phyloP scores from a whole-genome alignment of 2,329 filamentous ascomycete species.

The Cytospora paraplurivora region DNA sequence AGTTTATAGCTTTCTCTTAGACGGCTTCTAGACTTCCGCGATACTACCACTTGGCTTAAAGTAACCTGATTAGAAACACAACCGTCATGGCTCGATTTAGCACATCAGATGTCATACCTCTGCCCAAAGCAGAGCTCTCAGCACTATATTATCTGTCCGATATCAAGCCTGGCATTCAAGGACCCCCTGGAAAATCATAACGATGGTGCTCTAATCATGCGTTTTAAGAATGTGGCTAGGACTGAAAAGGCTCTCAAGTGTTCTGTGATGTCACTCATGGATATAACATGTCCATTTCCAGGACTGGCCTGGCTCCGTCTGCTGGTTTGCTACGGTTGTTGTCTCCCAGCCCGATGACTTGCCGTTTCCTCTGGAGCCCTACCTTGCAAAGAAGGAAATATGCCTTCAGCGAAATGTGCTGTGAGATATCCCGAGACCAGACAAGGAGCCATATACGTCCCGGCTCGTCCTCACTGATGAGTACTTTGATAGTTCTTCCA shows the following conservation, averaged over 20 bases:
- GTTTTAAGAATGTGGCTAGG: constrained; percentile 44
- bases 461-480: constrained; percentile 29
- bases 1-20: neutral
- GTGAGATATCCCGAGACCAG: constrained; percentile 3
- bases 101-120: no score
- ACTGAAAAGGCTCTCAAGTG: constrained; percentile 42
- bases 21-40: neutral
- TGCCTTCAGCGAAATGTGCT: constrained; percentile 44
- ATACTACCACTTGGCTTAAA: neutral
- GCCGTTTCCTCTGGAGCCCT: constrained; percentile 37
- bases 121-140: neutral
- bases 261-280: constrained; percentile 45
- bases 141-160: neutral
- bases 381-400: constrained; percentile 43
- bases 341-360: constrained; percentile 46
- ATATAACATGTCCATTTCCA: constrained; percentile 45
- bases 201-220: constrained; percentile 52
- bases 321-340: constrained; percentile 51
- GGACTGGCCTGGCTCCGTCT: constrained; percentile 47
- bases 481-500: constrained; percentile 36
- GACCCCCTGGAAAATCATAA: constrained; percentile 50
- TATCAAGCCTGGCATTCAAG: constrained; percentile 31
- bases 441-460: neutral
- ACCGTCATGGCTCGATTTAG: neutral
- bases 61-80: neutral